phyloP scores from a whole-genome alignment of 192 early-diverging fungal genomes.

The Mortierella hygrophila region DNA sequence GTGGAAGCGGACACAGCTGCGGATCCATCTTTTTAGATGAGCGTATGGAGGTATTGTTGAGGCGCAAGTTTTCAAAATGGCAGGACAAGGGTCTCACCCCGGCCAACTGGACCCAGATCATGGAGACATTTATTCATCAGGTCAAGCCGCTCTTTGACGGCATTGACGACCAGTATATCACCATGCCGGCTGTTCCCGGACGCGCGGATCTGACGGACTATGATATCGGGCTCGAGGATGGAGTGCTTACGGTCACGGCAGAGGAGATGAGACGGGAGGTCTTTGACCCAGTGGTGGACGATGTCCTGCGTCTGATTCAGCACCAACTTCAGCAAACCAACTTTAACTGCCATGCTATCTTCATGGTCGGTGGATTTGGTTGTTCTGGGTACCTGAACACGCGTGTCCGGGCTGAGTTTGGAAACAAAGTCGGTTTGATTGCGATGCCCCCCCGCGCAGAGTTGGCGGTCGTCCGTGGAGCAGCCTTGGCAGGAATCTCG shows the following conservation, averaged over 20 bases:
- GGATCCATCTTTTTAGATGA: conserved; percentile 66
- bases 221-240: conserved; percentile 56
- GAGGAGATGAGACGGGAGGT: conserved; percentile 62
- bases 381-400: conserved; percentile 62
- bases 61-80: conserved; percentile 53
- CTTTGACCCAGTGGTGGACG: conserved; percentile 68
- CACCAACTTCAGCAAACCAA: conserved; percentile 58
- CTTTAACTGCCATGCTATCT: conserved; percentile 57
- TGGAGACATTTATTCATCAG: conserved; percentile 64
- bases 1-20: conserved; percentile 60
- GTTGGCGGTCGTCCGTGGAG: conserved; percentile 65
- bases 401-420: conserved; percentile 60
- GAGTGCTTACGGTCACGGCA: conserved; percentile 58
- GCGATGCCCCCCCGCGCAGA: conserved; percentile 64
- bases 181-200: conserved; percentile 54
- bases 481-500: conserved; percentile 61
- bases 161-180: conserved; percentile 54
- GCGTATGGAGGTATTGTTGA: conserved; percentile 54
- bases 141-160: conserved; percentile 63
- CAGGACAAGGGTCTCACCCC: conserved; percentile 31
- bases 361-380: conserved; percentile 70
- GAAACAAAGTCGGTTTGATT: conserved; percentile 47
- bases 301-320: conserved; percentile 62
- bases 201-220: conserved; percentile 49
- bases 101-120: conserved; percentile 46